These are phyloP conservation scores for Sphaerosporella brunnea DNA, from an alignment of 495 filamentous ascomycete species.

Conservation along the genomic window DNA sequence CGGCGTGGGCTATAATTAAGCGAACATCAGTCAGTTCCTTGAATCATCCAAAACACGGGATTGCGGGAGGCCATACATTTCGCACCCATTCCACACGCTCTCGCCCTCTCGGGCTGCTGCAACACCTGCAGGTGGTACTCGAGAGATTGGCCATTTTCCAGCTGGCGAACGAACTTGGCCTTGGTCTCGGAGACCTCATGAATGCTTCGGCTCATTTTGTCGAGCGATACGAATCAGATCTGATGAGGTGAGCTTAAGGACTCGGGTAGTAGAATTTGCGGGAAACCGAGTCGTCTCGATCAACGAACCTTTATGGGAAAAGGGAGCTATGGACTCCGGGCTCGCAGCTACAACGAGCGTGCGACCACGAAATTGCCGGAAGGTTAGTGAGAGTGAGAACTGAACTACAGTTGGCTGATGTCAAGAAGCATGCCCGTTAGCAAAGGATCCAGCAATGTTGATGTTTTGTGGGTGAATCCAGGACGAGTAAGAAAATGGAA, in stretches of 20 bases:
- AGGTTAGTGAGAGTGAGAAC: neutral
- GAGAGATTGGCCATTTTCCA: constrained; percentile 61
- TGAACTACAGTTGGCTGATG: neutral
- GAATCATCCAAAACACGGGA: constrained; percentile 9
- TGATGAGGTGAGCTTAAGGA: neutral
- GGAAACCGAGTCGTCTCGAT: no score
- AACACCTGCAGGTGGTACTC: constrained; percentile 73
- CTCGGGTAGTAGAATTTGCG: neutral
- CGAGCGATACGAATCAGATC: neutral
- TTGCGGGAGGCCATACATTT: constrained; percentile 49
- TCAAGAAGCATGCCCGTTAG: neutral
- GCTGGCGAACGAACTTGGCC: constrained; percentile 43
- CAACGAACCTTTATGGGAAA: neutral
- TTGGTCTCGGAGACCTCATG: constrained; percentile 29
- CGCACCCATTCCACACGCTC: constrained; percentile 87
- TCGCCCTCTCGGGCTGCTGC: constrained; percentile 87
- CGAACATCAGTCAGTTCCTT: neutral
- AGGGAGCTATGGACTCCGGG: neutral
- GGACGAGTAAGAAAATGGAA: neutral
- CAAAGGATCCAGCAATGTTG: no score
- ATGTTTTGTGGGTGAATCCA: neutral
- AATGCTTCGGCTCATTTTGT: constrained; percentile 22
- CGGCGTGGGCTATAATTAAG: constrained; percentile 55
- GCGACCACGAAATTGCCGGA: neutral
- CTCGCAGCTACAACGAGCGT: neutral